phyloP scores from a whole-genome alignment of 2,329 filamentous ascomycete genomes.

The Keithomyces neogunnii region DNA sequence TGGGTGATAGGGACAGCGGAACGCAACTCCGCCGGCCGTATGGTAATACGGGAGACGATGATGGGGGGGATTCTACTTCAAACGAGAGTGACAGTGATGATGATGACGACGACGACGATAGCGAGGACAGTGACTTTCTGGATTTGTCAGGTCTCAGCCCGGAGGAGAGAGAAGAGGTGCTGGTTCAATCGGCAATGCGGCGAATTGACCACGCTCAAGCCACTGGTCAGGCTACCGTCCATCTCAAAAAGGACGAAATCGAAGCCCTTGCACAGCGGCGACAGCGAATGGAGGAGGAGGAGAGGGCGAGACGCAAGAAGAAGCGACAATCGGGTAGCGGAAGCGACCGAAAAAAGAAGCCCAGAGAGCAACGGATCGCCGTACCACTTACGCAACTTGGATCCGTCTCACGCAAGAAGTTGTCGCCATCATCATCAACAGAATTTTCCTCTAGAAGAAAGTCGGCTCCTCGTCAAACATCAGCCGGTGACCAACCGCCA shows the following conservation, averaged over 20 bases:
- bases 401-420: slow-evolving; percentile 29
- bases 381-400: slow-evolving; percentile 46
- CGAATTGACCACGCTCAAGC: slow-evolving; percentile 72
- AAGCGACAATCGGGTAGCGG: slow-evolving; percentile 36
- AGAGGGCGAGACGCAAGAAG: slow-evolving; percentile 59
- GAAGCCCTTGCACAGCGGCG: slow-evolving; percentile 65
- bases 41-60: slow-evolving; percentile 21
- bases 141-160: slow-evolving; percentile 49
- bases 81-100: slow-evolving; percentile 18
- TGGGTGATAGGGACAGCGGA: slow-evolving; percentile 33
- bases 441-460: slow-evolving; percentile 20
- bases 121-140: slow-evolving; percentile 29
- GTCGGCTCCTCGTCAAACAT: slow-evolving; percentile 28
- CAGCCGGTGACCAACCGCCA: slow-evolving; percentile 25
- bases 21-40: slow-evolving; percentile 30
- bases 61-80: slow-evolving; percentile 22
- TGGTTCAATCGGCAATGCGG: slow-evolving; percentile 70
- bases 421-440: slow-evolving; percentile 11
- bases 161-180: slow-evolving; percentile 60
- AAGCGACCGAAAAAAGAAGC: slow-evolving; percentile 28
- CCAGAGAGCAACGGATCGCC: slow-evolving; percentile 37
- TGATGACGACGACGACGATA: slow-evolving; percentile 31
- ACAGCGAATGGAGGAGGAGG: slow-evolving; percentile 47
- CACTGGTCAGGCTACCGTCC: slow-evolving; percentile 70
- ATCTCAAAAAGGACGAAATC: slow-evolving; percentile 70